Conservation (phyloP, 768 basidiomycete species). For the Mycena latifolia region DNA sequence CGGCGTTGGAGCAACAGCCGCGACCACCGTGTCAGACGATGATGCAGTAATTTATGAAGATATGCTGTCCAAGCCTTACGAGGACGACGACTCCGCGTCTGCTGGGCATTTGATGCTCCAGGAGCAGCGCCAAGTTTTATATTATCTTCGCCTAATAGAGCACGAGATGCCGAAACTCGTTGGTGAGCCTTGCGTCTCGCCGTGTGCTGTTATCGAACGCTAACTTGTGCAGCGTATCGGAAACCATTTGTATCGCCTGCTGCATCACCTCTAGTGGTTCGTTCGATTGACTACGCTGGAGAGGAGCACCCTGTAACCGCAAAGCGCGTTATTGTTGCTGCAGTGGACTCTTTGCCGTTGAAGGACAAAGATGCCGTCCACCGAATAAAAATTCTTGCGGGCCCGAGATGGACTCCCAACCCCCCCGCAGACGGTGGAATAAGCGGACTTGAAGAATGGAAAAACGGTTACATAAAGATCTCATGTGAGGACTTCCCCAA, state of each 20-base stretch:
- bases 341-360: conserved; percentile 82
- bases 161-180: conserved; percentile 90
- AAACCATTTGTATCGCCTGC: conserved; percentile 82
- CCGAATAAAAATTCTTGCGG: conserved; percentile 91
- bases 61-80: conserved; percentile 57
- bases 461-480: conserved; percentile 91
- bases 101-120: conserved; percentile 79
- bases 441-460: conserved; percentile 58
- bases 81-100: conserved; percentile 75
- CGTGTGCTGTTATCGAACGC: not conserved
- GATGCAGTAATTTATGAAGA: conserved; percentile 57
- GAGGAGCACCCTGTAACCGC: conserved; percentile 78
- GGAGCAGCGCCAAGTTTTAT: conserved; percentile 78
- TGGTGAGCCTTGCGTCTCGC: conserved; percentile 58
- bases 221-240: conserved; percentile 71
- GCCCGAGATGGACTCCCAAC: conserved; percentile 85
- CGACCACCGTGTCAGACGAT: conserved; percentile 47
- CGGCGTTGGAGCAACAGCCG: conserved; percentile 21
- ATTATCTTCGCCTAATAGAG: conserved; percentile 89
- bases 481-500: conserved; percentile 89
- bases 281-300: conserved; percentile 82
- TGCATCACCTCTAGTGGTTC: conserved; percentile 72
- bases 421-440: conserved; percentile 80
- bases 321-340: conserved; percentile 81
- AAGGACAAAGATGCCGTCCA: conserved; percentile 74